phyloP scores from a whole-genome alignment of 2,329 filamentous ascomycete genomes.

The Alternaria sp. region DNA sequence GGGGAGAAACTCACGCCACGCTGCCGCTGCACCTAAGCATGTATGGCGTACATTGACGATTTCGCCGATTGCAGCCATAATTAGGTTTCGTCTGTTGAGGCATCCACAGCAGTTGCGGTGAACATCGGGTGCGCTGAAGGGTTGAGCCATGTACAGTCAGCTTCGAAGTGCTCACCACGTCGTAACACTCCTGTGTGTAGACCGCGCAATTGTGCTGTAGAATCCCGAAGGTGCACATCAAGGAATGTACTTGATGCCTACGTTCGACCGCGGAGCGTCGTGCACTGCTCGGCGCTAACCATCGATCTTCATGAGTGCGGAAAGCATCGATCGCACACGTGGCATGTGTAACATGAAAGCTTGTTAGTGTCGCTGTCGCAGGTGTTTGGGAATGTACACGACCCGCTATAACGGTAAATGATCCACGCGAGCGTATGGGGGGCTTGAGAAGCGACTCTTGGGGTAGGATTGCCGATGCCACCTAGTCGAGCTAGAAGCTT shows the following conservation, averaged over 20 bases:
- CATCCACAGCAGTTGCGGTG: neutral
- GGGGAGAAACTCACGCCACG: constrained; percentile 12
- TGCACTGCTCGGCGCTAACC: neutral
- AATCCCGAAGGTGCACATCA: neutral
- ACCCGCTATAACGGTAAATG: constrained; percentile 5
- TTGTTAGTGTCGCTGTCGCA: neutral
- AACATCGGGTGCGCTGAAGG: neutral
- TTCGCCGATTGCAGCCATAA: neutral
- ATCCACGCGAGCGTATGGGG: neutral
- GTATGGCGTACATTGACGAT: neutral
- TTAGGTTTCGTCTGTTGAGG: neutral
- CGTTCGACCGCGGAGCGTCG: neutral
- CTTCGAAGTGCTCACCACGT: neutral
- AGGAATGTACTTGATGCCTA: neutral
- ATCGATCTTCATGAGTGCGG: neutral
- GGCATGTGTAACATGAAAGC: constrained; percentile 4
- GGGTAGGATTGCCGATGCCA: constrained; percentile 3
- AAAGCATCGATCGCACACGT: constrained; percentile 2
- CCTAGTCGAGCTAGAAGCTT: neutral
- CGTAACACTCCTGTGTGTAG: neutral
- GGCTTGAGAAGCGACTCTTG: constrained; percentile 1
- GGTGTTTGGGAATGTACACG: neutral
- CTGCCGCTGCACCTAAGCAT: neutral
- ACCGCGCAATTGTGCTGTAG: neutral
- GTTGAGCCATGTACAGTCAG: neutral